Percentiles rank a stretch among this genome's conserved stretches.
Conservation (phyloP, 306 rosid genomes). For the Medicago ruthenica region DNA sequence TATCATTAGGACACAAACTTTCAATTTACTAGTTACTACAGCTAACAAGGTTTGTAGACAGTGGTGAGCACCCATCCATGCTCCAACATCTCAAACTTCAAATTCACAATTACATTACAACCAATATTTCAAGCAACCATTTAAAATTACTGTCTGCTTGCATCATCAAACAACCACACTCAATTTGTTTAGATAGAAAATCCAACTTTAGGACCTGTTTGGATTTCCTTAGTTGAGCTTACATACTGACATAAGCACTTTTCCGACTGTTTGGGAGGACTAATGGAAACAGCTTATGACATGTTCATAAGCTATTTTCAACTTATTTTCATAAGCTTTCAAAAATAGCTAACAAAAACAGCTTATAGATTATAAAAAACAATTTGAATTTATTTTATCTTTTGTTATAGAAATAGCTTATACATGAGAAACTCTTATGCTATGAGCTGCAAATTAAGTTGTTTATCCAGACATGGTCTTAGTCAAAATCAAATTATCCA, state of each 20-base stretch:
- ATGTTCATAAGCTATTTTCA: too few relatives aligned
- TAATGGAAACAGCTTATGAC: too few relatives aligned
- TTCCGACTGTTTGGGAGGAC: too few relatives aligned
- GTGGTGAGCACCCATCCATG: not conserved
- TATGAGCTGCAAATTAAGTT: not conserved
- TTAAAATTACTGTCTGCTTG: not conserved
- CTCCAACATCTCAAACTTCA: slow-evolving; percentile 23
- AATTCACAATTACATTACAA: slow-evolving; percentile 13
- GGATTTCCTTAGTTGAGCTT: not conserved
- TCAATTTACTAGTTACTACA: not conserved
- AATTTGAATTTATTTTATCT: not conserved
- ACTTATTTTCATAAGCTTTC: too few relatives aligned
- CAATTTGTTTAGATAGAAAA: not conserved
- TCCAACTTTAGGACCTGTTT: not conserved
- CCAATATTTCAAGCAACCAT: not conserved
- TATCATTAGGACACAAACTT: not conserved
- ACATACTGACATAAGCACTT: too few relatives aligned
- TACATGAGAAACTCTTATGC: too few relatives aligned
- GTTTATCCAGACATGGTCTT: not conserved
- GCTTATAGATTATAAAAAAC: not conserved
- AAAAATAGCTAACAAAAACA: too few relatives aligned
- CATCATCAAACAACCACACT: too few relatives aligned
- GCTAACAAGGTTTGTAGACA: slow-evolving; percentile 7
- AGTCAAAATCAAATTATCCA: not conserved
- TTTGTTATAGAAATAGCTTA: not conserved